Conservation (phyloP, 208 protist genomes). For the Crithidia brevicula region DNA sequence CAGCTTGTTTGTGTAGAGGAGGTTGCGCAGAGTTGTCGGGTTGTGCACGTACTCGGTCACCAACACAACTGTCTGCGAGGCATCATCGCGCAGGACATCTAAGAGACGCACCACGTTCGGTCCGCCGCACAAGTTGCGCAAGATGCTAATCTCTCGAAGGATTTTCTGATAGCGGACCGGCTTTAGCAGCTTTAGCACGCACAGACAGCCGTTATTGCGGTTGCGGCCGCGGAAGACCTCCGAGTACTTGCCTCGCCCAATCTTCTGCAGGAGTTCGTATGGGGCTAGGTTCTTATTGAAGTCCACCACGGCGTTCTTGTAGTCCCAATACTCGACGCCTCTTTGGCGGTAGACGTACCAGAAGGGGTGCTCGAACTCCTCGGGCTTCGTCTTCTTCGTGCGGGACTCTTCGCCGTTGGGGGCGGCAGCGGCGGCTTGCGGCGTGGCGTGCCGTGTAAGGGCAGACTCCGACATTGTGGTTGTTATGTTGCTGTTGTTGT, state of each 20-base stretch:
- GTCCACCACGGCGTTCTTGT: conserved; percentile 86
- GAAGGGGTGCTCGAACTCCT: conserved; percentile 70
- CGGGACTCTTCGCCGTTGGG: conserved; percentile 12
- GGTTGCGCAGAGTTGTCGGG: conserved; percentile 92
- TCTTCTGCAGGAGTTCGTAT: conserved; percentile 97
- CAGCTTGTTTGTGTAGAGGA: conserved; percentile 95
- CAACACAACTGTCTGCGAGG: conserved; percentile 96
- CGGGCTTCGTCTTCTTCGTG: conserved; percentile 29
- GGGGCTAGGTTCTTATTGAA: conserved; percentile 90
- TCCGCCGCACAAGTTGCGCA: conserved; percentile 98
- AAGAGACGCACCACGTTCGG: conserved; percentile 98
- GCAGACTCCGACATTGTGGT: conserved; percentile 7
- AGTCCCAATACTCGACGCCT: conserved; percentile 94
- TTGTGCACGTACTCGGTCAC: conserved; percentile 99
- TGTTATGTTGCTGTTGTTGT: background rate
- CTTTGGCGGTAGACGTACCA: conserved; percentile 77
- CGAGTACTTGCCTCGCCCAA: conserved; percentile 99
- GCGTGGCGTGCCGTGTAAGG: background rate
- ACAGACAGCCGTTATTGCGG: conserved; percentile 83
- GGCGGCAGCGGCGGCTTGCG: background rate
- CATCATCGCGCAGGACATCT: conserved; percentile 97
- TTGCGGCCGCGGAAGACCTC: conserved; percentile 99
- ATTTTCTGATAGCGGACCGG: conserved; percentile 99
- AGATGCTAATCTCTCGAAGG: conserved; percentile 98
- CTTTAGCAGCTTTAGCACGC: conserved; percentile 99